Evolutionary conservation across 1,284 basidiomycete genomes (phyloP).

Genomic region (Moesziomyces aphidis): DNA sequence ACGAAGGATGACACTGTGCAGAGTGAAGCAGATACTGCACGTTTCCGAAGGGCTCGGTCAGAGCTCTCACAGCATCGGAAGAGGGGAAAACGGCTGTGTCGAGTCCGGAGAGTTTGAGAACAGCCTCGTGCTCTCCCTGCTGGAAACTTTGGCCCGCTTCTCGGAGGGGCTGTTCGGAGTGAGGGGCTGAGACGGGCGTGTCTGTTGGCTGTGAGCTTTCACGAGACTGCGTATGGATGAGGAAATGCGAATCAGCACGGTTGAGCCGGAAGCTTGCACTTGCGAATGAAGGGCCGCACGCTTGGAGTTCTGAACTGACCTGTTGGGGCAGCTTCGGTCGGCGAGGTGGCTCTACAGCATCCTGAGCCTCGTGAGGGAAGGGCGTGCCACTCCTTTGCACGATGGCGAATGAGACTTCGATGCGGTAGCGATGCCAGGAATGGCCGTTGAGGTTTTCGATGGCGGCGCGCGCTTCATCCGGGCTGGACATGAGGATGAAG

Average conservation of each 20-base stretch:
- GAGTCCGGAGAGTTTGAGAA: conserved; percentile 15
- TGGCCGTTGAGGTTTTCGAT: conserved; percentile 57
- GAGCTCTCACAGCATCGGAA: conserved; percentile 20
- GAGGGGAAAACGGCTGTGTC: conserved; percentile 22
- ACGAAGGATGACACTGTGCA: not conserved
- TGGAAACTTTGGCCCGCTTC: not conserved
- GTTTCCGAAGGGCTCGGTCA: conserved; percentile 35
- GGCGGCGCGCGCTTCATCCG: conserved; percentile 55
- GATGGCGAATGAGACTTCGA: conserved; percentile 66
- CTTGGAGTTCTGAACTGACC: conserved; percentile 5
- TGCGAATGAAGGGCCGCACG: too few relatives aligned
- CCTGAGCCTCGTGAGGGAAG: conserved; percentile 34
- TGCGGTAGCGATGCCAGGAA: conserved; percentile 64
- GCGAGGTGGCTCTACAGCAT: not conserved
- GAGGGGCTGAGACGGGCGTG: too few relatives aligned
- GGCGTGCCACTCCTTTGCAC: conserved; percentile 64
- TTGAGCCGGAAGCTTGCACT: too few relatives aligned
- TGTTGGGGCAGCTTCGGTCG: conserved; percentile 6
- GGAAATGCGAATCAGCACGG: not conserved
- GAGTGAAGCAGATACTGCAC: conserved; percentile 5
- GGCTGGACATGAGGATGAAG: conserved; percentile 64
- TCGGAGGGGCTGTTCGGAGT: not conserved
- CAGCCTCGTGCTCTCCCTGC: not conserved
- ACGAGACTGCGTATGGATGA: not conserved
- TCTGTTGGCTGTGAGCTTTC: not conserved